phyloP scores from a whole-genome alignment of 164 flowering plant genomes.

The Nymphaea thermarum region DNA sequence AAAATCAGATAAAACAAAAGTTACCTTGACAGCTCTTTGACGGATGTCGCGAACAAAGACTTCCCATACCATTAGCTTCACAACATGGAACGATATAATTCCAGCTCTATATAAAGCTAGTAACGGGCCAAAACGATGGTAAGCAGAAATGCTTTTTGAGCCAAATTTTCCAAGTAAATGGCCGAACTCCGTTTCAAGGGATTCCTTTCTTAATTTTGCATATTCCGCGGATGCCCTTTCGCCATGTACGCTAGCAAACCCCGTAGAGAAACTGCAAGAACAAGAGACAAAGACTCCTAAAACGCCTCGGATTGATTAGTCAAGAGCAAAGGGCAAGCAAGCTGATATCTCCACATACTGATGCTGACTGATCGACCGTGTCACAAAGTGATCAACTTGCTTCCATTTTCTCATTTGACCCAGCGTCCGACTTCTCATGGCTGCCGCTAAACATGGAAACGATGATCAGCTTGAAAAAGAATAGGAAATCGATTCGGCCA shows the following conservation, averaged over 20 bases:
- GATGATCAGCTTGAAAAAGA: not conserved
- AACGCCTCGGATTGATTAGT: not conserved
- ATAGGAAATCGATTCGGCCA: not conserved
- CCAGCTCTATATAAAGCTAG: conserved; percentile 90
- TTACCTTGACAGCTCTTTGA: conserved; percentile 75
- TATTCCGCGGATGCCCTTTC: conserved; percentile 85
- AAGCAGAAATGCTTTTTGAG: conserved; percentile 42
- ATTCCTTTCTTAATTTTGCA: conserved; percentile 80
- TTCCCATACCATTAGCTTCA: conserved; percentile 64
- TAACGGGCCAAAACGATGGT: conserved; percentile 71
- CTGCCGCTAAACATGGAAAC: not conserved
- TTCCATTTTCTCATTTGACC: not conserved
- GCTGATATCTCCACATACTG: not conserved
- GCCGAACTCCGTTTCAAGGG: conserved; percentile 81
- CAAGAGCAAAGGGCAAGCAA: not conserved
- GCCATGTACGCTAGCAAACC: conserved; percentile 80
- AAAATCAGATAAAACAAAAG: too few relatives aligned
- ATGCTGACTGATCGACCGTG: not conserved
- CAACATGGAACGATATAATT: conserved; percentile 68
- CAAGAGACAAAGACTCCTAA: not conserved
- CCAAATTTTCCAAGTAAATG: conserved; percentile 48
- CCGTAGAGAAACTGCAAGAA: conserved; percentile 62
- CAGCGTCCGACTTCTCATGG: not conserved
- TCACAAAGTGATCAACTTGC: not conserved
- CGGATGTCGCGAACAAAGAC: conserved; percentile 62